Conservation (phyloP, 805 yeast species). For the Yamadazyma kitorensis region DNA sequence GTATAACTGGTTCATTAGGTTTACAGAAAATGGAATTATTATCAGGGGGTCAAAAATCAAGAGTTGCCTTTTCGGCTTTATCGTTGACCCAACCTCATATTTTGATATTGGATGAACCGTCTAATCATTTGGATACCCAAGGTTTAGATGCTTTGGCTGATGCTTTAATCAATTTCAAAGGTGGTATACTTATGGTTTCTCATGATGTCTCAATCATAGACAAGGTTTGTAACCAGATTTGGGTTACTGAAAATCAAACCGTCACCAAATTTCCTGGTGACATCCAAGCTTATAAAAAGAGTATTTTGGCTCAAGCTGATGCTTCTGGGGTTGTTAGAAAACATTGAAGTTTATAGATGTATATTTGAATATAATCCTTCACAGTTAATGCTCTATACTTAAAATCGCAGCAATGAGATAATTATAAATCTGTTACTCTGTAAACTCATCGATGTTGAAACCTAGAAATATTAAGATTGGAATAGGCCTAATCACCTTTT, state of each 20-base stretch:
- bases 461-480: conserved; percentile 36
- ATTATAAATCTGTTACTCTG: too few relatives aligned
- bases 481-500: conserved; percentile 46
- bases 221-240: conserved; percentile 86
- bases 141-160: conserved; percentile 95
- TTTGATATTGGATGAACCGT: conserved; percentile 93
- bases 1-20: conserved; percentile 93
- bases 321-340: conserved; percentile 86
- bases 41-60: conserved; percentile 97
- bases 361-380: background rate
- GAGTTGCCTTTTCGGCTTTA: conserved; percentile 96
- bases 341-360: conserved; percentile 45
- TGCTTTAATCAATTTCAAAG: conserved; percentile 83
- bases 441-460: too few relatives aligned
- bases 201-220: conserved; percentile 94
- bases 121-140: conserved; percentile 96
- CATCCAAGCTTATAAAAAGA: conserved; percentile 86
- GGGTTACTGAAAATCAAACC: conserved; percentile 88
- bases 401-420: background rate
- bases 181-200: conserved; percentile 96
- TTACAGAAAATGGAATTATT: conserved; percentile 83
- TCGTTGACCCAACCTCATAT: conserved; percentile 90
- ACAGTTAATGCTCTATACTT: background rate
- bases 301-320: conserved; percentile 75
- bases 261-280: conserved; percentile 78